Evolutionary conservation across 2,329 filamentous ascomycete species (phyloP).

Genomic region (Colletotrichum truncatum): DNA sequence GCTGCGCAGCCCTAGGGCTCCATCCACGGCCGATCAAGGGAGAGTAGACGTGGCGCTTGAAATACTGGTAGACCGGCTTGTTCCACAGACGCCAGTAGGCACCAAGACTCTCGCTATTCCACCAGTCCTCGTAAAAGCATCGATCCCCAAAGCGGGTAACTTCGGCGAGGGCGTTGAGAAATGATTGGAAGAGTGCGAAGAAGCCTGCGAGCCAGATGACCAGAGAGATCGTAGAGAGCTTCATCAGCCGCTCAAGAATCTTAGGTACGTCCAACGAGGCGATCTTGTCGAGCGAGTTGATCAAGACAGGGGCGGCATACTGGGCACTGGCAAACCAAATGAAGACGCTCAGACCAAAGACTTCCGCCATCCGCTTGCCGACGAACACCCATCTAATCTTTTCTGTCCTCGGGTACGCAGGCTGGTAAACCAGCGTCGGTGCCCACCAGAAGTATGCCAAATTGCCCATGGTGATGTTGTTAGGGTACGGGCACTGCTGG

Average conservation of each 20-base stretch:
- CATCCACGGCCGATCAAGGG: constrained; percentile 88
- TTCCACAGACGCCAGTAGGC: constrained; percentile 98
- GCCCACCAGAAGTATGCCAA: constrained; percentile 98
- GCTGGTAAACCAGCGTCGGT: constrained; percentile 95
- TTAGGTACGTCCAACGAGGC: constrained; percentile 80
- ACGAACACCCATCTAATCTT: constrained; percentile 90
- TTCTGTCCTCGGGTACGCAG: constrained; percentile 87
- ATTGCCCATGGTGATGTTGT: constrained; percentile 89
- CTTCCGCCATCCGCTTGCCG: constrained; percentile 81
- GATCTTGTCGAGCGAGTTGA: constrained; percentile 91
- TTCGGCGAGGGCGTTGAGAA: constrained; percentile 91
- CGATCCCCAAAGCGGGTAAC: constrained; percentile 90
- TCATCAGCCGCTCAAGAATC: constrained; percentile 90
- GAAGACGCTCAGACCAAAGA: constrained; percentile 81
- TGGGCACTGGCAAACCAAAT: constrained; percentile 97
- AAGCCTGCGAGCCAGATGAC: constrained; percentile 98
- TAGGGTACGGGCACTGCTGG: constrained; percentile 83
- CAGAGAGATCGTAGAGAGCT: constrained; percentile 92
- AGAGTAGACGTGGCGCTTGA: constrained; percentile 92
- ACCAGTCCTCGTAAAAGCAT: constrained; percentile 97
- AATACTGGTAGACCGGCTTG: constrained; percentile 96
- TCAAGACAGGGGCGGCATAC: constrained; percentile 89
- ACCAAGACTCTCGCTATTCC: constrained; percentile 89
- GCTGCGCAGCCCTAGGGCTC: constrained; percentile 74
- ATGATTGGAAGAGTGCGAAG: constrained; percentile 94